Evolutionary conservation across 495 filamentous ascomycete genomes (phyloP).

Genomic region (Penicillium ucsense): DNA sequence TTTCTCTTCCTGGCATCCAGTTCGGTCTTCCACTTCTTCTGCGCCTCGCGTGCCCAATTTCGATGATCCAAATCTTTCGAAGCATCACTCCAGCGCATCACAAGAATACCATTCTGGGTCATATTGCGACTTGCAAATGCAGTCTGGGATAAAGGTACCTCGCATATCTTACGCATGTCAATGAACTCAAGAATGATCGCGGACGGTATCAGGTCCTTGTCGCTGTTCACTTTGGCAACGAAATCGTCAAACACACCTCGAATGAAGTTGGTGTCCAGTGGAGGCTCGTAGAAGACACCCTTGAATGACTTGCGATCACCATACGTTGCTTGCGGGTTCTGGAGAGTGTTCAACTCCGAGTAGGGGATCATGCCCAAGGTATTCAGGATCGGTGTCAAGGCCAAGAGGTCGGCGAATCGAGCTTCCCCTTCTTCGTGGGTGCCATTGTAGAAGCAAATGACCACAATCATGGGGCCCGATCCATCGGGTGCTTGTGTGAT

Average conservation of each 20-base stretch:
- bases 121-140: conserved; percentile 23
- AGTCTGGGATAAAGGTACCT: conserved; percentile 13
- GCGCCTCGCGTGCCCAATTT: conserved; percentile 19
- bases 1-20: conserved; percentile 7
- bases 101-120: conserved; percentile 28
- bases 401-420: conserved; percentile 29
- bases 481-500: conserved; percentile 26
- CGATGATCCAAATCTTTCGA: conserved; percentile 21
- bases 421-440: conserved; percentile 26
- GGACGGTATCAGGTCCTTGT: conserved; percentile 14
- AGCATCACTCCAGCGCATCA: conserved; percentile 22
- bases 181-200: conserved; percentile 25
- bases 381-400: conserved; percentile 26
- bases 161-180: conserved; percentile 26
- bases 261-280: conserved; percentile 24
- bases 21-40: conserved; percentile 20
- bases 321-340: conserved; percentile 30
- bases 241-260: conserved; percentile 29
- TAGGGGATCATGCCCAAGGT: conserved; percentile 34
- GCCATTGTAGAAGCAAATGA: conserved; percentile 44
- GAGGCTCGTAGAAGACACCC: conserved; percentile 39
- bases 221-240: conserved; percentile 18
- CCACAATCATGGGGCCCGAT: conserved; percentile 27
- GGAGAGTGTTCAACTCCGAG: conserved; percentile 30
- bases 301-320: conserved; percentile 38